Percentiles rank a stretch among this genome's conserved stretches.
phyloP scores from a whole-genome alignment of 306 rosid species.

The Vigna mungo region DNA sequence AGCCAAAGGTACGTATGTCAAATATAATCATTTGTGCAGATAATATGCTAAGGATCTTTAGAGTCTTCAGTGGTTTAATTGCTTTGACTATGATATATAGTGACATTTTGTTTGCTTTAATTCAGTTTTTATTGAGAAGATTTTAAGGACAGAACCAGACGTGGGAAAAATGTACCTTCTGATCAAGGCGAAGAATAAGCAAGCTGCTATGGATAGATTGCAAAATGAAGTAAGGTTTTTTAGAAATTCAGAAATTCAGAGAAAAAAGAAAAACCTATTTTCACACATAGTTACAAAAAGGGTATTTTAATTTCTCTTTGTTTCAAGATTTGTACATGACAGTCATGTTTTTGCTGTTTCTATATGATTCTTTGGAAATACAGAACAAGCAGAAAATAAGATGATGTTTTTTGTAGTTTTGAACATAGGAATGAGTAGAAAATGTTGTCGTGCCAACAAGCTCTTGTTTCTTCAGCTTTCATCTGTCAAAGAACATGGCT shows the following conservation, averaged over 20 bases:
- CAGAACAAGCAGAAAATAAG: background rate
- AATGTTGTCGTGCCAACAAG: background rate
- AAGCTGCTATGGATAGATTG: constrained; percentile 81
- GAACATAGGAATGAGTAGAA: background rate
- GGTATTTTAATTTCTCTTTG: background rate
- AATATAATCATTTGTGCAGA: background rate
- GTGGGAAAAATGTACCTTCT: constrained; percentile 86
- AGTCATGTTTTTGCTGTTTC: background rate
- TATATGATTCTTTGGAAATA: background rate
- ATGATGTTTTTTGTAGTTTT: background rate
- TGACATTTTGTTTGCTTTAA: constrained; percentile 24
- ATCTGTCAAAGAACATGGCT: constrained; percentile 16
- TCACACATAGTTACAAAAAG: background rate
- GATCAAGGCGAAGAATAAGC: constrained; percentile 88
- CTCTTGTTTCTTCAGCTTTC: constrained; percentile 10
- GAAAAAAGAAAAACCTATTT: background rate
- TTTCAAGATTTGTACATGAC: background rate
- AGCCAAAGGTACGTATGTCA: constrained; percentile 66
- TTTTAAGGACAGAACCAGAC: constrained; percentile 83
- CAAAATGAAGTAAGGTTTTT: constrained; percentile 72
- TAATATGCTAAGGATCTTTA: background rate
- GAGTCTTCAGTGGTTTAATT: constrained; percentile 5
- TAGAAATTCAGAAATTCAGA: too few relatives aligned
- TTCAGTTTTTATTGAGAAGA: constrained; percentile 93
- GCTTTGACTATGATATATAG: constrained; percentile 7